Percentiles rank a stretch among this genome's conserved stretches.
These are phyloP conservation scores for Sarocladium strictum DNA, from an alignment of 2,329 filamentous ascomycete species.

Conservation along the genomic window DNA sequence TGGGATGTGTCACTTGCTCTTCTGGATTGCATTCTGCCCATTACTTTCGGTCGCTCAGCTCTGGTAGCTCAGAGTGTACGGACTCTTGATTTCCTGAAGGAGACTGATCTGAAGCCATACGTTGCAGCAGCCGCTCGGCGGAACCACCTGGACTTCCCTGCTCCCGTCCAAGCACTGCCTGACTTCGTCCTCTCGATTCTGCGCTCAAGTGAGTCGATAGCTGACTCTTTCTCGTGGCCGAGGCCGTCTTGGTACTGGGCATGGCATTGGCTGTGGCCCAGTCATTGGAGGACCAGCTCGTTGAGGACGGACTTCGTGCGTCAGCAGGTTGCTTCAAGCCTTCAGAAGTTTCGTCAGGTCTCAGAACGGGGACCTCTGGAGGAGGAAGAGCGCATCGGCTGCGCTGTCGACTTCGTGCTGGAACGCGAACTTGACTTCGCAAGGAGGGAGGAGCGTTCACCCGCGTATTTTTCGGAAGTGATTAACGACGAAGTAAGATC, in stretches of 20 bases:
- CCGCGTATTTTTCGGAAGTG: conserved; percentile 18
- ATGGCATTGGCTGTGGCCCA: neutral
- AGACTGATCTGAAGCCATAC: neutral
- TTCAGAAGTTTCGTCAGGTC: neutral
- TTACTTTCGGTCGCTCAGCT: conserved; percentile 24
- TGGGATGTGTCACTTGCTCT: conserved; percentile 26
- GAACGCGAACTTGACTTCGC: conserved; percentile 25
- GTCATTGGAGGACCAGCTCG: neutral
- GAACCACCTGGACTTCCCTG: conserved; percentile 11
- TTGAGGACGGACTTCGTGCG: neutral
- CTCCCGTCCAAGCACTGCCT: neutral
- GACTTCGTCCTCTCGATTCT: neutral
- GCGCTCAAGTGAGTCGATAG: neutral
- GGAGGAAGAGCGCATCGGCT: conserved; percentile 9
- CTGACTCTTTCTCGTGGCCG: neutral
- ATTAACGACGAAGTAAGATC: conserved; percentile 23
- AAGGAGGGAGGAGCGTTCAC: conserved; percentile 20
- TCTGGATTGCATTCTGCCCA: conserved; percentile 25
- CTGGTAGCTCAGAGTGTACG: neutral
- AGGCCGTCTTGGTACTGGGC: neutral
- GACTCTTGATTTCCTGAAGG: neutral
- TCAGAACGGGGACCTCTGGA: neutral
- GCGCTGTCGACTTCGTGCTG: conserved; percentile 26
- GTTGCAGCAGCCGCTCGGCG: neutral
- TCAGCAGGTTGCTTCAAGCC: neutral